A percentile compares a stretch with the other conserved stretches of the same genome.
Conservation (phyloP, 2,329 filamentous ascomycete genomes). For the Lanzia echinophila region DNA sequence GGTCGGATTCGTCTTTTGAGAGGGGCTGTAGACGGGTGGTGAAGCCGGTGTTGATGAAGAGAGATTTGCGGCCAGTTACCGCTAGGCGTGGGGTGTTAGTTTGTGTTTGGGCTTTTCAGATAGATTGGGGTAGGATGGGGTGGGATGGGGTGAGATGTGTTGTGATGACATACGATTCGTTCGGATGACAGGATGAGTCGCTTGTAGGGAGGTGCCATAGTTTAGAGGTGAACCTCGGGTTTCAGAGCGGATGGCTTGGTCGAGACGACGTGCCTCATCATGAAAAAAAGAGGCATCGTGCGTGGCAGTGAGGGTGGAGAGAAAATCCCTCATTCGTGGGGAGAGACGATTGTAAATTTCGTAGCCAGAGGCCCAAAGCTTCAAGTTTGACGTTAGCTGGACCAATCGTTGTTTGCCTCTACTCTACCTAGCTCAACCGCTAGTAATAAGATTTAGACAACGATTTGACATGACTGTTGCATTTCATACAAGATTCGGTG, state of each 20-base stretch:
- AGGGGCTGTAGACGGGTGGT: constrained; percentile 29
- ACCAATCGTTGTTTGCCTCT: too few relatives aligned
- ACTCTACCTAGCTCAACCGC: too few relatives aligned
- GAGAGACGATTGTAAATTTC: constrained; percentile 51
- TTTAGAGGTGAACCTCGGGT: constrained; percentile 39
- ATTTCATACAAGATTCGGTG: too few relatives aligned
- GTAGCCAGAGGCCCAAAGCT: constrained; percentile 43
- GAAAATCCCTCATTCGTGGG: constrained; percentile 38
- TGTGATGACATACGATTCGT: constrained; percentile 42
- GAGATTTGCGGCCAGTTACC: constrained; percentile 39
- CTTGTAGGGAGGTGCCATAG: constrained; percentile 17
- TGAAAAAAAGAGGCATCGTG: constrained; percentile 45
- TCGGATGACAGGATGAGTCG: constrained; percentile 43
- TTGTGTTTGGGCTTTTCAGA: background rate
- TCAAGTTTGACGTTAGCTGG: too few relatives aligned
- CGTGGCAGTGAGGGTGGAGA: constrained; percentile 44
- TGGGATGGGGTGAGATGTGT: background rate
- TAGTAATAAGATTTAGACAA: too few relatives aligned
- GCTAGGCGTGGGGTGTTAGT: background rate
- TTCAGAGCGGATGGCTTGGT: constrained; percentile 32
- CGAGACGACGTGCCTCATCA: constrained; percentile 42
- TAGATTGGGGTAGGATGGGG: background rate
- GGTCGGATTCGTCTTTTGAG: constrained; percentile 47
- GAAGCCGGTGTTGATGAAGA: constrained; percentile 43
- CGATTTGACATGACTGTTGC: too few relatives aligned